phyloP scores from a whole-genome alignment of 1,139 yeast species.

The Pichia sp. region DNA sequence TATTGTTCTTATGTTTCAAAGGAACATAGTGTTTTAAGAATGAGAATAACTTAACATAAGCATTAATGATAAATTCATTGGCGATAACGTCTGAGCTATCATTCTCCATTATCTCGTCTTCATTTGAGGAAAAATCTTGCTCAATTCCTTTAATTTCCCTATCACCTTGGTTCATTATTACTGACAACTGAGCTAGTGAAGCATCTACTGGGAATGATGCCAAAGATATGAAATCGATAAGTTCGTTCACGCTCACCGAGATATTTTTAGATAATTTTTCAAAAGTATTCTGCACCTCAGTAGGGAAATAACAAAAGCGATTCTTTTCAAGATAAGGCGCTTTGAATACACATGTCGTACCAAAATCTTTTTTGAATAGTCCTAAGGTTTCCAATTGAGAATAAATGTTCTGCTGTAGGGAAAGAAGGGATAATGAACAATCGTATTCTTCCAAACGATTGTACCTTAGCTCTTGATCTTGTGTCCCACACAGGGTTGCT shows the following conservation, averaged over 20 bases:
- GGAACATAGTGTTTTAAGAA: background rate
- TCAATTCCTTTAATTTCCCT: too few relatives aligned
- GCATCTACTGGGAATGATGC: background rate
- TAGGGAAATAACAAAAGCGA: background rate
- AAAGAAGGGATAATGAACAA: background rate
- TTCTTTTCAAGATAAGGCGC: background rate
- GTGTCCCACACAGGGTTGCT: background rate
- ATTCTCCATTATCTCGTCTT: too few relatives aligned
- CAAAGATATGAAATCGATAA: slow-evolving; percentile 5
- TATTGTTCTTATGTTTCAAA: background rate
- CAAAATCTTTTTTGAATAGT: background rate
- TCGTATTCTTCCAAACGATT: background rate
- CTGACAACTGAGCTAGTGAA: background rate
- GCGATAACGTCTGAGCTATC: too few relatives aligned
- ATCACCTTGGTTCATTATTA: background rate
- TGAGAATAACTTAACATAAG: too few relatives aligned
- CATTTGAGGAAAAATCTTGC: too few relatives aligned
- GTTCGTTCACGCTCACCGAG: slow-evolving; percentile 1
- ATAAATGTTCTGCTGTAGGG: slow-evolving; percentile 5
- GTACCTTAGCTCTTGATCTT: background rate
- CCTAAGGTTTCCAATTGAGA: background rate
- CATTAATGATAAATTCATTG: too few relatives aligned
- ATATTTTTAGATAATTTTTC: background rate
- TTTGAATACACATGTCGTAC: background rate
- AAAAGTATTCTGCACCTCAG: background rate